Percentiles rank a stretch among this genome's conserved stretches.
phyloP scores from a whole-genome alignment of 495 filamentous ascomycete species.

The Penicillium bialowiezense region DNA sequence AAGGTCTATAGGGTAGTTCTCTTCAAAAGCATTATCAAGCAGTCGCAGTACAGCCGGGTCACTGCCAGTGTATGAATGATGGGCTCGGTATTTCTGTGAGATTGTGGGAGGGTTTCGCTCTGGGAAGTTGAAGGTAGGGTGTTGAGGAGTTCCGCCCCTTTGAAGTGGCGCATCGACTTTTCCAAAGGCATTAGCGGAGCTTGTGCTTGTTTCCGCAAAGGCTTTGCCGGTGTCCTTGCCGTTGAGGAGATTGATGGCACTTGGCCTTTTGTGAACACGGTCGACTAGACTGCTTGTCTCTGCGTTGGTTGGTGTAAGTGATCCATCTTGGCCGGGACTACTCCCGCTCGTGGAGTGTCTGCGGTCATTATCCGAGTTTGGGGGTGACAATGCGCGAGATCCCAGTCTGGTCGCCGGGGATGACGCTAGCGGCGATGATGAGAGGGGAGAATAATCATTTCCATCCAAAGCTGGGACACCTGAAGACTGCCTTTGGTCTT shows the following conservation, averaged over 20 bases:
- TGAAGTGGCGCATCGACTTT: constrained; percentile 70
- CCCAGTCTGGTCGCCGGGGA: constrained; percentile 38
- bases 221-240: constrained; percentile 78
- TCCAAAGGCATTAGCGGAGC: constrained; percentile 79
- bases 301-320: constrained; percentile 35
- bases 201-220: constrained; percentile 77
- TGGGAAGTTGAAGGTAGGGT: constrained; percentile 29
- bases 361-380: constrained; percentile 32
- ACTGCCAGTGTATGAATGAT: constrained; percentile 79
- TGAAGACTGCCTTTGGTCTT: constrained; percentile 36
- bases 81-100: constrained; percentile 38
- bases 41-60: constrained; percentile 85
- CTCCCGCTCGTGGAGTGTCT: constrained; percentile 21
- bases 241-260: constrained; percentile 79
- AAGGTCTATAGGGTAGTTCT: constrained; percentile 81
- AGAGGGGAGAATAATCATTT: constrained; percentile 25
- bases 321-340: constrained; percentile 34
- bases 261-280: constrained; percentile 60
- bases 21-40: constrained; percentile 82
- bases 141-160: constrained; percentile 27
- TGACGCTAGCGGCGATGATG: constrained; percentile 36
- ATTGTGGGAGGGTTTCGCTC: constrained; percentile 25
- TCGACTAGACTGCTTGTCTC: constrained; percentile 30
- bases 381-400: constrained; percentile 41
- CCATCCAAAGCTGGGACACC: constrained; percentile 18